A percentile compares a stretch with the other conserved stretches of the same genome.
Conservation (phyloP, 1,139 yeast genomes). For the Torulaspora globosa region DNA sequence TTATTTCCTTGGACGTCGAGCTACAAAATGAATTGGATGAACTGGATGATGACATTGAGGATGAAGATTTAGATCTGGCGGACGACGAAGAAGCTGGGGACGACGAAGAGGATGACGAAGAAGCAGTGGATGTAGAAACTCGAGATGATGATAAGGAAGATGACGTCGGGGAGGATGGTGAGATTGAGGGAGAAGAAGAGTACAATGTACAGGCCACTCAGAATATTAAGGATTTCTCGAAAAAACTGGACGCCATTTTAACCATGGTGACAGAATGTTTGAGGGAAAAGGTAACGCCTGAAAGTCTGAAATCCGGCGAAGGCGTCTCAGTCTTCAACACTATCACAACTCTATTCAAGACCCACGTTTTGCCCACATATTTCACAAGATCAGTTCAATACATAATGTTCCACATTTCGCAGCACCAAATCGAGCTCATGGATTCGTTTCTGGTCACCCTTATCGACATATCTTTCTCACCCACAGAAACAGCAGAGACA, state of each 20-base stretch:
- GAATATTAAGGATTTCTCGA: slow-evolving; percentile 54
- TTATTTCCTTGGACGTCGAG: slow-evolving; percentile 90
- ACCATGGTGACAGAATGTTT: slow-evolving; percentile 52
- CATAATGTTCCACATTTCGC: slow-evolving; percentile 75
- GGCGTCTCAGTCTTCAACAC: slow-evolving; percentile 76
- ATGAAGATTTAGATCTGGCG: slow-evolving; percentile 53
- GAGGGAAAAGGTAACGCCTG: slow-evolving; percentile 47
- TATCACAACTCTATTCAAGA: slow-evolving; percentile 68
- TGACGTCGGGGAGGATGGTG: slow-evolving; percentile 37
- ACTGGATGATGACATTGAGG: slow-evolving; percentile 71
- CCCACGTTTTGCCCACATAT: slow-evolving; percentile 86
- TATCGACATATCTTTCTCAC: slow-evolving; percentile 74
- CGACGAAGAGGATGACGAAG: slow-evolving; percentile 30
- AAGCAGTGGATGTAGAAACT: slow-evolving; percentile 20
- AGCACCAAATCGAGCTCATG: slow-evolving; percentile 72
- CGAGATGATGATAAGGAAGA: slow-evolving; percentile 30
- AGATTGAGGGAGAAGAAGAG: slow-evolving; percentile 43
- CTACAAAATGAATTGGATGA: slow-evolving; percentile 84
- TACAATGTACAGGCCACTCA: slow-evolving; percentile 46
- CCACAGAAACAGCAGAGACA: slow-evolving; percentile 63
- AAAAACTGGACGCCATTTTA: slow-evolving; percentile 68
- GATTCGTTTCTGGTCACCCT: slow-evolving; percentile 81
- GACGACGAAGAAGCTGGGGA: slow-evolving; percentile 54
- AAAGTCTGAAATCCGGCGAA: slow-evolving; percentile 53
- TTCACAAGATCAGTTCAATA: slow-evolving; percentile 88